phyloP scores from a whole-genome alignment of 148 eudicot species.

The Silene uniflora region DNA sequence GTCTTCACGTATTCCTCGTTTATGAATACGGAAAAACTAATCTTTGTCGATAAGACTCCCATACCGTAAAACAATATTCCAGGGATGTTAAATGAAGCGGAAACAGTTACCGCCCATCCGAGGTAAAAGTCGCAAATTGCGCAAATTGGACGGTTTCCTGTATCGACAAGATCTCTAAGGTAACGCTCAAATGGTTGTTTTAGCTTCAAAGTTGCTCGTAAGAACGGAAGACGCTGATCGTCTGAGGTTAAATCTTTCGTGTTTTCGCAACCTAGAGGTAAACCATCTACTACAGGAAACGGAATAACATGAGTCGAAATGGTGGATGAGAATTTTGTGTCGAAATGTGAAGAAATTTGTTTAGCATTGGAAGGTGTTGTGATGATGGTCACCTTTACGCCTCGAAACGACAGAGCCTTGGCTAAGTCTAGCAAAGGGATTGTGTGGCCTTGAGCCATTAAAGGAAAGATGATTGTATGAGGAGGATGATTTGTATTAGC shows the following conservation, averaged over 20 bases:
- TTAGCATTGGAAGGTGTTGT: slow-evolving; percentile 9
- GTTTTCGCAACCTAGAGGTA: slow-evolving; percentile 36
- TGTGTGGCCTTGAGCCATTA: slow-evolving; percentile 40
- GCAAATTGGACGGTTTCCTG: slow-evolving; percentile 18
- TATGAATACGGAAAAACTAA: neutral
- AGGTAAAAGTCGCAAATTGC: slow-evolving; percentile 36
- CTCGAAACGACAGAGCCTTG: slow-evolving; percentile 22
- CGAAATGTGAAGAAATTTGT: neutral
- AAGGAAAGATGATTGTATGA: slow-evolving; percentile 29
- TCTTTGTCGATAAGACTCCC: slow-evolving; percentile 28
- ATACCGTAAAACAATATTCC: slow-evolving; percentile 34
- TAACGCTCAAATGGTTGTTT: slow-evolving; percentile 27
- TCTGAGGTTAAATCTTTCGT: slow-evolving; percentile 29
- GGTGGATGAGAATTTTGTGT: neutral
- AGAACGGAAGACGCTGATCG: slow-evolving; percentile 27
- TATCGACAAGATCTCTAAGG: slow-evolving; percentile 16
- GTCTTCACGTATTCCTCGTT: neutral
- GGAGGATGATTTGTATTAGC: too few species aligned
- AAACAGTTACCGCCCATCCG: slow-evolving; percentile 25
- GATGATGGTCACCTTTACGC: slow-evolving; percentile 9
- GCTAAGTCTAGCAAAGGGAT: slow-evolving; percentile 35
- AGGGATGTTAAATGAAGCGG: slow-evolving; percentile 26
- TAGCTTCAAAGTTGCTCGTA: slow-evolving; percentile 31
- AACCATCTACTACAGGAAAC: slow-evolving; percentile 19
- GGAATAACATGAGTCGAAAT: slow-evolving; percentile 22